Conservation (phyloP, 306 rosid genomes). For the Cucurbita ficifolia region DNA sequence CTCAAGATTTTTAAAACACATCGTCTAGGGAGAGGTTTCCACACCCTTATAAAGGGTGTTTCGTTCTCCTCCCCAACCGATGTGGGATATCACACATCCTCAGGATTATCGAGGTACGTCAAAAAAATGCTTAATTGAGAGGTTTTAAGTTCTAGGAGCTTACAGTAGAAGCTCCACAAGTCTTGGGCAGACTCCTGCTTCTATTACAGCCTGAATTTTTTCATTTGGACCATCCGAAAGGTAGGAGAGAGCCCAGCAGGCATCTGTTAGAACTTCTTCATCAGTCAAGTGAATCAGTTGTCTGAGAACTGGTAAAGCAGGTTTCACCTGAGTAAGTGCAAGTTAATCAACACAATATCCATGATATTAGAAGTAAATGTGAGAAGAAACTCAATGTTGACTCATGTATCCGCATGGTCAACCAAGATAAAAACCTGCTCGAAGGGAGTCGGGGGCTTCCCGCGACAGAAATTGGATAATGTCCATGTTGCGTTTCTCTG, state of each 20-base stretch:
- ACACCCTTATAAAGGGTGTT: too few species aligned
- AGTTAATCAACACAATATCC: not conserved
- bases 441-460: conserved; percentile 48
- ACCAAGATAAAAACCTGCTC: conserved; percentile 28
- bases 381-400: not conserved
- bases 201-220: conserved; percentile 49
- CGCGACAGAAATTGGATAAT: conserved; percentile 46
- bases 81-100: not conserved
- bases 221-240: conserved; percentile 51
- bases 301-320: conserved; percentile 39
- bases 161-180: conserved; percentile 48
- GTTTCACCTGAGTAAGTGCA: conserved; percentile 37
- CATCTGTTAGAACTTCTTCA: conserved; percentile 47
- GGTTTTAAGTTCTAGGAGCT: conserved; percentile 6
- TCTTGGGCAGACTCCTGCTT: conserved; percentile 38
- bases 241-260: conserved; percentile 57
- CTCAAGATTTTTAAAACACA: too few species aligned
- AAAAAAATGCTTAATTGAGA: not conserved
- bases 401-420: not conserved
- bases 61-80: too few species aligned
- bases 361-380: not conserved
- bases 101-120: not conserved
- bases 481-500: conserved; percentile 53
- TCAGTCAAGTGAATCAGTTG: conserved; percentile 36
- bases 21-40: too few species aligned